Conservation (phyloP, 1,139 yeast genomes). For the Casaregolazyma lundiana region DNA sequence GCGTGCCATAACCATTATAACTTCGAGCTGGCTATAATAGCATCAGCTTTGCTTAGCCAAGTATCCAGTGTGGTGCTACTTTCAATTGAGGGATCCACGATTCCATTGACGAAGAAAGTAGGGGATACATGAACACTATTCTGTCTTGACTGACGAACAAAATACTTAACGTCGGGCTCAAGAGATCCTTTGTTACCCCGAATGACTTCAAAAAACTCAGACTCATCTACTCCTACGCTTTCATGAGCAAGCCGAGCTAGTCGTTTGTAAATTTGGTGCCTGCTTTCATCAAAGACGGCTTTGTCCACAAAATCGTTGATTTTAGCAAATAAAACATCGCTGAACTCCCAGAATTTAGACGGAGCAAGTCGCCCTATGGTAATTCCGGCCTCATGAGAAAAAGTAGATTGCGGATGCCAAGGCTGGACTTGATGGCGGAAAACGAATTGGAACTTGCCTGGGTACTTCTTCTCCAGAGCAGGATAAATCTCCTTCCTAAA, state of each 20-base stretch:
- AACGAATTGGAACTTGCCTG: slow-evolving; percentile 47
- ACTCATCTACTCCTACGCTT: slow-evolving; percentile 31
- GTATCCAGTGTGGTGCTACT: slow-evolving; percentile 31
- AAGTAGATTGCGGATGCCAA: slow-evolving; percentile 75
- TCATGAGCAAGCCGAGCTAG: slow-evolving; percentile 49
- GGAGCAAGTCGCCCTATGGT: slow-evolving; percentile 62
- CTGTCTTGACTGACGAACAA: slow-evolving; percentile 67
- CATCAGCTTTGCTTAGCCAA: slow-evolving; percentile 29
- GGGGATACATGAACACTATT: slow-evolving; percentile 83
- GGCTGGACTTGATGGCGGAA: slow-evolving; percentile 70
- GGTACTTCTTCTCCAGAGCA: slow-evolving; percentile 42
- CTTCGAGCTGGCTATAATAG: slow-evolving; percentile 3
- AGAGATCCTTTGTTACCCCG: slow-evolving; percentile 57
- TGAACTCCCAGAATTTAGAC: slow-evolving; percentile 59
- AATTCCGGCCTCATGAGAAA: slow-evolving; percentile 66
- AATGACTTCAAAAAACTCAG: slow-evolving; percentile 29
- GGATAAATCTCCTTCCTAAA: slow-evolving; percentile 54
- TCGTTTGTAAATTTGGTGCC: slow-evolving; percentile 54
- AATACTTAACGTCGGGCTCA: slow-evolving; percentile 63
- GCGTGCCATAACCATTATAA: neutral
- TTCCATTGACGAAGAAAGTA: slow-evolving; percentile 70
- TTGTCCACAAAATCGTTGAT: slow-evolving; percentile 53
- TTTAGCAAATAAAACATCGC: slow-evolving; percentile 47
- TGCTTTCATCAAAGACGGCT: slow-evolving; percentile 48
- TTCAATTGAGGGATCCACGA: slow-evolving; percentile 43